Conservation (phyloP, 177 flowering plant species). For the Telopea speciosissima region DNA sequence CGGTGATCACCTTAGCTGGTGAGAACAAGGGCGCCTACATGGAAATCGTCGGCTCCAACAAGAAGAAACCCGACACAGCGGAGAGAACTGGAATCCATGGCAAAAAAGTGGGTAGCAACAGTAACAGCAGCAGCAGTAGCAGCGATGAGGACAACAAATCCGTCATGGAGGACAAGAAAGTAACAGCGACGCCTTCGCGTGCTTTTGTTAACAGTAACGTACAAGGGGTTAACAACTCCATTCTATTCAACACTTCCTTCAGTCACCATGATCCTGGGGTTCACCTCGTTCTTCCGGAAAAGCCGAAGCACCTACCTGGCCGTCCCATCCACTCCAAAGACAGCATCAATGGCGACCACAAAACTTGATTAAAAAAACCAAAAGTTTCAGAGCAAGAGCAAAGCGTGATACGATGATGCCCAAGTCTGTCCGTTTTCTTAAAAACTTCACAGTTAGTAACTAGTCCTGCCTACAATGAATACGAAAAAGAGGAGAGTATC, state of each 20-base stretch:
- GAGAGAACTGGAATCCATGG: conserved; percentile 10
- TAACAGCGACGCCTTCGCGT: conserved; percentile 22
- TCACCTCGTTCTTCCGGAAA: conserved; percentile 44
- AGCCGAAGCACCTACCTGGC: conserved; percentile 10
- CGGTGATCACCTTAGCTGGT: conserved; percentile 68
- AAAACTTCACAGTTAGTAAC: too few species aligned
- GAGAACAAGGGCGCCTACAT: conserved; percentile 86
- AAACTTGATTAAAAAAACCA: too few species aligned
- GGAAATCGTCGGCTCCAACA: conserved; percentile 45
- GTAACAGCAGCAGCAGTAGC: conserved; percentile 8
- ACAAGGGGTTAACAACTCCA: conserved; percentile 73
- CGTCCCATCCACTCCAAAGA: neutral
- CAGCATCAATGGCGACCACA: neutral
- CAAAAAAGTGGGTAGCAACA: conserved; percentile 1
- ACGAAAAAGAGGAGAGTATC: too few species aligned
- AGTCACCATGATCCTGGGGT: conserved; percentile 71
- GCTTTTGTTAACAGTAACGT: conserved; percentile 77
- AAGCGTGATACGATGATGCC: too few species aligned
- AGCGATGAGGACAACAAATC: conserved; percentile 26
- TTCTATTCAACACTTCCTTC: conserved; percentile 37
- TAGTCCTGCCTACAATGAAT: too few species aligned
- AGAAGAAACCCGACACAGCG: conserved; percentile 6
- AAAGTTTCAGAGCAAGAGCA: too few species aligned
- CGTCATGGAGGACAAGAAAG: conserved; percentile 15
- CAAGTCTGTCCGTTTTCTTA: too few species aligned